Evolutionary conservation across 176 grass and related monocot genomes (phyloP).

Genomic region (Carex parvula): DNA sequence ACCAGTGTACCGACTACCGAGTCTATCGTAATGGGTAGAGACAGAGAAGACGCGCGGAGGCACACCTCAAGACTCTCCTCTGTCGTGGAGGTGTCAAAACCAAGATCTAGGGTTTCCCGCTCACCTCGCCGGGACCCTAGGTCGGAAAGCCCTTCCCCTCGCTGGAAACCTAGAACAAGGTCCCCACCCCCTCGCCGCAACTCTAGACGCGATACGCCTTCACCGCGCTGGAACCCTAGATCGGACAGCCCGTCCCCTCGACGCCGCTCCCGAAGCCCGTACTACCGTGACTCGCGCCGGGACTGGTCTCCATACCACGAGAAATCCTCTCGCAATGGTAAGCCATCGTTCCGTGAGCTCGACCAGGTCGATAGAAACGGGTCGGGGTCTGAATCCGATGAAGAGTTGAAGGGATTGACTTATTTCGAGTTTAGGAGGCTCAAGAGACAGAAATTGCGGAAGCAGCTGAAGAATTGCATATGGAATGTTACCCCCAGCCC

Average conservation of each 20-base stretch:
- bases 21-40: conserved; percentile 18
- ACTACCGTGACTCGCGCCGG: conserved; percentile 37
- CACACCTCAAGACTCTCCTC: conserved; percentile 51
- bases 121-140: neutral
- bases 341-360: neutral
- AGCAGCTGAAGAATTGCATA: conserved; percentile 63
- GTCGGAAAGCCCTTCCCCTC: conserved; percentile 15
- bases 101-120: conserved; percentile 62
- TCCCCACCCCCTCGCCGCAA: conserved; percentile 52
- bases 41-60: conserved; percentile 35
- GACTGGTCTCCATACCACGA: conserved; percentile 42
- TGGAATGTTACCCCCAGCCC: conserved; percentile 68
- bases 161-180: neutral
- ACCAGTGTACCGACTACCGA: neutral
- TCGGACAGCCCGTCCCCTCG: conserved; percentile 35
- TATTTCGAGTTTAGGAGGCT: conserved; percentile 82
- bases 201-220: conserved; percentile 27
- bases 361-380: conserved; percentile 15
- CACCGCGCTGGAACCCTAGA: conserved; percentile 31
- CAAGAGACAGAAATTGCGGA: conserved; percentile 74
- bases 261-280: conserved; percentile 29
- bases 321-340: conserved; percentile 30
- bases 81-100: conserved; percentile 32
- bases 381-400: conserved; percentile 38
- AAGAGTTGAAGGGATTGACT: conserved; percentile 66